phyloP scores from a whole-genome alignment of 2,329 filamentous ascomycete species.

The Epichloe baconii region DNA sequence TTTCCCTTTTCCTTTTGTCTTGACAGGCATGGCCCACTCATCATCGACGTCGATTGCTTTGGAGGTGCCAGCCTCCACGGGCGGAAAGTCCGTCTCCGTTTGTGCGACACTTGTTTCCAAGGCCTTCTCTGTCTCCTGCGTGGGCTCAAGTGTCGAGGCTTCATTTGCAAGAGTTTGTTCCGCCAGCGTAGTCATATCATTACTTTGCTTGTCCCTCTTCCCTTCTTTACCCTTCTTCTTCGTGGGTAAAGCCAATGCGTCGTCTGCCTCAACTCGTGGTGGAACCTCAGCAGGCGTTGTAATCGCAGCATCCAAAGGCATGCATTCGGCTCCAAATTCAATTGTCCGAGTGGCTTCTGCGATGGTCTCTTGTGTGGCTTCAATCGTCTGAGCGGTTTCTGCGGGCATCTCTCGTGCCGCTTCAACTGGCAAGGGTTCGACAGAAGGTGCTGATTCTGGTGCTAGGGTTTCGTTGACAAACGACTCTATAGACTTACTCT shows the following conservation, averaged over 20 bases:
- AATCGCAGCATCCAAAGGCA: background rate
- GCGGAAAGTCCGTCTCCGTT: background rate
- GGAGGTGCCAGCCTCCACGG: background rate
- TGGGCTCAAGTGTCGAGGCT: background rate
- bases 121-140: background rate
- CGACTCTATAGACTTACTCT: constrained; percentile 6
- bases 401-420: background rate
- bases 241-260: background rate
- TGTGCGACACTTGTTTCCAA: background rate
- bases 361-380: background rate
- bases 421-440: background rate
- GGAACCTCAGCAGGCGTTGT: background rate
- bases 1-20: constrained; percentile 31
- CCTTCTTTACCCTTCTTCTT: constrained; percentile 5
- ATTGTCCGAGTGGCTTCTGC: background rate
- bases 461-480: background rate
- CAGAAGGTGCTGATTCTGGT: background rate
- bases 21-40: constrained; percentile 14
- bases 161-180: background rate
- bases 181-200: background rate
- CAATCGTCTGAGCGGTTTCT: background rate
- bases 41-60: background rate
- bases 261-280: background rate
- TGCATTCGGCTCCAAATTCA: background rate
- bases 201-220: constrained; percentile 1